Base-by-base conservation (phyloP, 345 rosid genomes). In the Eucalyptus grandis region DNA sequence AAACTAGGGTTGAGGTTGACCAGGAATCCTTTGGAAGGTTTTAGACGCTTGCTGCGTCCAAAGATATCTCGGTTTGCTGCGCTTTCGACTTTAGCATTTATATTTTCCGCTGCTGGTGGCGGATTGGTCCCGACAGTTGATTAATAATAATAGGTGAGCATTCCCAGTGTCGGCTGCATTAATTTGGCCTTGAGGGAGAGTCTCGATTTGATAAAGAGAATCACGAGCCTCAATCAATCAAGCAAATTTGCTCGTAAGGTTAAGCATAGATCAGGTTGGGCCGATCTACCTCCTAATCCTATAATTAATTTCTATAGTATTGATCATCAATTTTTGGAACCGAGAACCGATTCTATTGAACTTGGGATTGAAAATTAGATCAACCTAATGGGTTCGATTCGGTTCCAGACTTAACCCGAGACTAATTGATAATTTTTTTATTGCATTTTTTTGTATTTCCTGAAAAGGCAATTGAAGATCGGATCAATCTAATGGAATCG, bases 391-490 rank as follows among this genome's bases (percentile, higher is more conserved):
- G 3, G n/a, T 26, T 58, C 2, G 2, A 11, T 58, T 3, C 0
- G 1, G 2, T 58, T 26, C 0, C 0, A 58, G 7, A 4, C 1
- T 58, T 3, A 58, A 26, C 3, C 0, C 0, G 7, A 11, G 4
- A 58, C 0, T 14, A 2, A 58, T 7, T 1, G 2, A 26, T 10
- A 24, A 24, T 11, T 58, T 26, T 26, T 26, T 58, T 58, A 27
- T 58, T 11, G 1, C 65, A 58, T 58, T 58, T 58, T 58, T 11
- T 58, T 58, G 3, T 26, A 58, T 58, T 58, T 27, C n/a, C 0
- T 58, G 3, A 58, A 53, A 53, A 53, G 10, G 1, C 24, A 53
- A 53, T 53, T 3, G 24, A 53, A 53, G 24, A 53, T 8, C 11
- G 5, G 2, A 53, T 5, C 2, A 5, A 53, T 2, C 0, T 53